Conservation (phyloP, 768 basidiomycete species). For the Fomitopsis pulvina region DNA sequence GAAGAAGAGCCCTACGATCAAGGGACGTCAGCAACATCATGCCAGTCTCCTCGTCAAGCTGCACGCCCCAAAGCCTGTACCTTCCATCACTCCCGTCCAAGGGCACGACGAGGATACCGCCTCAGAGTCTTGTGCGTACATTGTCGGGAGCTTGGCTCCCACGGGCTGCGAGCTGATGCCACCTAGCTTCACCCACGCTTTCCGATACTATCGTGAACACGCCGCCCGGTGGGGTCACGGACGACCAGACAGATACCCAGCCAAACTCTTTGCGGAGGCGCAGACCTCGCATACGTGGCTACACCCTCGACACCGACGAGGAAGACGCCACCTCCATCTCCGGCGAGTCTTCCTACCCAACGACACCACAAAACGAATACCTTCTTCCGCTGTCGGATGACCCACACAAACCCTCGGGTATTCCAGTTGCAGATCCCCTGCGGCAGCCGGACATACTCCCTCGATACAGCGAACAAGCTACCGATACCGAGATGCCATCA, state of each 20-base stretch:
- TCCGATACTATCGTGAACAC: constrained; percentile 14
- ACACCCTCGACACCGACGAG: constrained; percentile 31
- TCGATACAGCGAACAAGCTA: constrained; percentile 16
- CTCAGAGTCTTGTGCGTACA: constrained; percentile 6
- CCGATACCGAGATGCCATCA: constrained; percentile 17
- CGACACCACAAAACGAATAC: constrained; percentile 9
- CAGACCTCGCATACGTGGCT: constrained; percentile 32
- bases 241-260: neutral
- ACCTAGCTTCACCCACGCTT: constrained; percentile 3
- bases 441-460: constrained; percentile 10
- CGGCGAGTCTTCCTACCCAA: constrained; percentile 10
- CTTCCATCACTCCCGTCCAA: neutral
- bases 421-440: neutral
- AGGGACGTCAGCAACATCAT: constrained; percentile 10
- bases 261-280: constrained; percentile 9
- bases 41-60: constrained; percentile 16
- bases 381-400: constrained; percentile 7
- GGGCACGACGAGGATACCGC: neutral
- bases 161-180: neutral
- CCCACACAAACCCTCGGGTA: neutral
- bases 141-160: neutral
- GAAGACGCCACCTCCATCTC: constrained; percentile 18
- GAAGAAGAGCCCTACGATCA: constrained; percentile 15
- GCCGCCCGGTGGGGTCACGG: neutral
- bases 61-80: constrained; percentile 2